Evolutionary conservation across 2,329 filamentous ascomycete genomes (phyloP).

Genomic region (Pseudogymnoascus sp.): DNA sequence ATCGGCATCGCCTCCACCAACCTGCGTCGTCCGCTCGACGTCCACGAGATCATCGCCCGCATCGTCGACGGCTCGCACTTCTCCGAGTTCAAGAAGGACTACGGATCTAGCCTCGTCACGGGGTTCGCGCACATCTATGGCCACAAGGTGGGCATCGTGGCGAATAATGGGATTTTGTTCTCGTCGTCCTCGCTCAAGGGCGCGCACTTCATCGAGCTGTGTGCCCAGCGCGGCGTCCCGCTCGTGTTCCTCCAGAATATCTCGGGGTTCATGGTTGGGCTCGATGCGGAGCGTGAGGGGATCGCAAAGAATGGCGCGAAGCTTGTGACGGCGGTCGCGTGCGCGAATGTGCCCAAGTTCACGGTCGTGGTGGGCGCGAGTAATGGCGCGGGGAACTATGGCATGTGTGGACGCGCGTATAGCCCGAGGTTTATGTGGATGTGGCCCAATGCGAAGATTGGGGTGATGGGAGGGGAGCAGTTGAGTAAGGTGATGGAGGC

Average conservation of each 20-base stretch:
- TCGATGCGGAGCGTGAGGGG: slow-evolving; percentile 83
- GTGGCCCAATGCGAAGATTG: slow-evolving; percentile 91
- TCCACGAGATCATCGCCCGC: slow-evolving; percentile 85
- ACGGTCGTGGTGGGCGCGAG: slow-evolving; percentile 92
- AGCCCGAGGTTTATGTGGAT: slow-evolving; percentile 88
- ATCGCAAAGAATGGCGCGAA: slow-evolving; percentile 98
- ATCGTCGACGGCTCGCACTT: slow-evolving; percentile 89
- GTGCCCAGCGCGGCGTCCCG: slow-evolving; percentile 81
- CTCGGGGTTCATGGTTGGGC: slow-evolving; percentile 95
- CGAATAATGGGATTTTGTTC: slow-evolving; percentile 95
- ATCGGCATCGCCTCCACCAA: slow-evolving; percentile 87
- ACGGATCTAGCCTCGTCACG: slow-evolving; percentile 82
- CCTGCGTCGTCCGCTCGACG: slow-evolving; percentile 75
- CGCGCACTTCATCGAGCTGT: slow-evolving; percentile 94
- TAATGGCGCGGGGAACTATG: slow-evolving; percentile 94
- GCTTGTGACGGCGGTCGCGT: slow-evolving; percentile 89
- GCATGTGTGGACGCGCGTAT: slow-evolving; percentile 95
- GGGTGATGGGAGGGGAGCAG: slow-evolving; percentile 94
- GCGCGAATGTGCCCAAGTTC: slow-evolving; percentile 91
- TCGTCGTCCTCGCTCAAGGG: slow-evolving; percentile 85
- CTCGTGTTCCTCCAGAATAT: slow-evolving; percentile 96
- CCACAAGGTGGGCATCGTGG: slow-evolving; percentile 84
- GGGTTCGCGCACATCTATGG: slow-evolving; percentile 88
- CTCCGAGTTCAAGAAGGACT: slow-evolving; percentile 89
- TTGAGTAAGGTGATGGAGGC: slow-evolving; percentile 89